Evolutionary conservation across 208 protist genomes (phyloP).

Genomic region (Wallacemonas rigidus): DNA sequence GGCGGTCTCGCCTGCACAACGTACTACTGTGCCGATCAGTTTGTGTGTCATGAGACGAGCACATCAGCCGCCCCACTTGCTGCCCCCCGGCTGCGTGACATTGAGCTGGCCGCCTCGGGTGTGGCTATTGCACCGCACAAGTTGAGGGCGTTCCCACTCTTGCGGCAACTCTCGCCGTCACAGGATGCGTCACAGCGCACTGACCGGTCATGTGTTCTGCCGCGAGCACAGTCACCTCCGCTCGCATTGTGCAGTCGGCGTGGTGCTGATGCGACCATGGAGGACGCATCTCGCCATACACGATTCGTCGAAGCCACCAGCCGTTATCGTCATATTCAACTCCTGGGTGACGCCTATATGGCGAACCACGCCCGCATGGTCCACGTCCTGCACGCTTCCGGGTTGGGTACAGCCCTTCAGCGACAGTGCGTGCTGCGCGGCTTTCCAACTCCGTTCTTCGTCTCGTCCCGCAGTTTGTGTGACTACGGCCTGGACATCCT

Average conservation of each 20-base stretch:
- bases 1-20: slow-evolving; percentile 30
- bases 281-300: slow-evolving; percentile 30
- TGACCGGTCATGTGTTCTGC: too few relatives aligned
- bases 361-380: not conserved
- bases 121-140: slow-evolving; percentile 38
- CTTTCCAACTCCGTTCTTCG: slow-evolving; percentile 39
- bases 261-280: slow-evolving; percentile 38
- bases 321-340: slow-evolving; percentile 20
- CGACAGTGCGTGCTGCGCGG: slow-evolving; percentile 47
- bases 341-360: slow-evolving; percentile 25
- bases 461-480: slow-evolving; percentile 27
- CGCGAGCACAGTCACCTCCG: too few relatives aligned
- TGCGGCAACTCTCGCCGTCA: slow-evolving; percentile 17
- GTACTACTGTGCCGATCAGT: slow-evolving; percentile 87
- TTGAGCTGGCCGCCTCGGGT: slow-evolving; percentile 51
- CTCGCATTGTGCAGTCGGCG: slow-evolving; percentile 1
- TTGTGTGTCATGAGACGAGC: slow-evolving; percentile 17
- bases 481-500: slow-evolving; percentile 26
- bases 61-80: slow-evolving; percentile 22
- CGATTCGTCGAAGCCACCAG: slow-evolving; percentile 22
- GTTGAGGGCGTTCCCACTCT: slow-evolving; percentile 59
- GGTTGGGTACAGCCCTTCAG: slow-evolving; percentile 22
- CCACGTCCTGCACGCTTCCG: not conserved
- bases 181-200: too few relatives aligned
- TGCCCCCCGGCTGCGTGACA: slow-evolving; percentile 37